Conservation (phyloP, 805 yeast species). For the Ogataea sp. region DNA sequence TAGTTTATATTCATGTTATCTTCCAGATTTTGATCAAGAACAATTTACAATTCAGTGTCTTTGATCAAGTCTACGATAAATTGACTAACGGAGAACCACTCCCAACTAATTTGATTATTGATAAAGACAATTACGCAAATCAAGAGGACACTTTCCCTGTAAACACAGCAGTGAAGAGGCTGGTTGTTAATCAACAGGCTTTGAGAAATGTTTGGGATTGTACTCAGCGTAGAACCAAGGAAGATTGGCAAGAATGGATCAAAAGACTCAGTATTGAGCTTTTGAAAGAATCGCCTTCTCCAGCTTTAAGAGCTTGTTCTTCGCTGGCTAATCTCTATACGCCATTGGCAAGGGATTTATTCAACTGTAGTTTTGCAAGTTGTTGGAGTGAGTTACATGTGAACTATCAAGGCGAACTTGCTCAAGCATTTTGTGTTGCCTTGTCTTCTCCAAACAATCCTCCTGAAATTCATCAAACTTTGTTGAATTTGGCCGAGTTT, state of each 20-base stretch:
- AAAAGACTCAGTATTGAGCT: constrained; percentile 78
- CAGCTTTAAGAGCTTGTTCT: constrained; percentile 88
- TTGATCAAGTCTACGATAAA: constrained; percentile 75
- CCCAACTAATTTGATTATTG: constrained; percentile 67
- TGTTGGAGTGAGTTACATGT: constrained; percentile 92
- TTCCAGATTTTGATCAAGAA: constrained; percentile 56
- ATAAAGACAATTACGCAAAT: constrained; percentile 39
- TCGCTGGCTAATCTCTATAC: constrained; percentile 79
- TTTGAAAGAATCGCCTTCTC: constrained; percentile 88
- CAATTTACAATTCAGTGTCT: constrained; percentile 61
- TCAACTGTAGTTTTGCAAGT: constrained; percentile 90
- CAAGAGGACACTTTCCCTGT: constrained; percentile 45
- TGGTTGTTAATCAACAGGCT: constrained; percentile 58
- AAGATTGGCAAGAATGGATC: constrained; percentile 98
- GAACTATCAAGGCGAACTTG: constrained; percentile 82
- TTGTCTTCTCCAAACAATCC: constrained; percentile 86
- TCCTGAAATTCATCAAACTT: constrained; percentile 89
- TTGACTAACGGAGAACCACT: constrained; percentile 78
- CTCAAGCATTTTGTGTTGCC: constrained; percentile 79
- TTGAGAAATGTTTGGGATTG: constrained; percentile 89
- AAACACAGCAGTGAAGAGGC: constrained; percentile 62
- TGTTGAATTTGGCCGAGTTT: constrained; percentile 85
- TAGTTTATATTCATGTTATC: constrained; percentile 79
- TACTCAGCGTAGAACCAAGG: constrained; percentile 77
- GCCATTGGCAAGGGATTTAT: constrained; percentile 82